Base-by-base conservation (phyloP, 106 monocot genomes). In the Agapanthus africanus region DNA sequence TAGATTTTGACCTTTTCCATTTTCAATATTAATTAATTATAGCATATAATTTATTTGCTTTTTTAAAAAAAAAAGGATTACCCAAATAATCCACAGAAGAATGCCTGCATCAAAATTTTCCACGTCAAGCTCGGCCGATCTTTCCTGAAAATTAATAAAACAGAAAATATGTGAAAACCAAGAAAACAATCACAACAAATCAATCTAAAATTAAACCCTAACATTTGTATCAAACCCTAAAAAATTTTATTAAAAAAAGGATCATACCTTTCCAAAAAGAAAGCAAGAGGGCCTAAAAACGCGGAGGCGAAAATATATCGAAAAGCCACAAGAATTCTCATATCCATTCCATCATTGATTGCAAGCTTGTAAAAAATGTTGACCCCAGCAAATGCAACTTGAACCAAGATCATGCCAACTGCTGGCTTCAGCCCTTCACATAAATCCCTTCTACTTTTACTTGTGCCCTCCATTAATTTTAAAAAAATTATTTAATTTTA, bases 331-430 rank as follows among this genome's bases (percentile, higher is more conserved):
- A 90, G 73, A 6, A 93, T 70, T 54, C 74, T 70, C 67, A 80
- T 28, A 46, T 82, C 73, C 93, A 93, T 93, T 15, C 90, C 90
- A 56, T 93, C 90, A 19, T 82, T 73, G 32, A 89, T 52, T 0
- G 86, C 86, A 1, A 93, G 74, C 74, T 90, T 87, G 56, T 87
- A 90, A 36, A 93, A 71, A 14, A 90, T 60, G 38, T 90, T 90
- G 28, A 87, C 68, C 0, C 82, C 87, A 11, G 86, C 86, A 28
- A 90, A 72, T 34, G 44, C 79, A 18, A 69, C 15, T 60, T 87
- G 86, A 13, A 90, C 77, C 77, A 80, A 0, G 16, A 90, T 79
- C 86, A 93, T 86, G 11, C 56, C 84, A 35, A 27, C 40, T 64
- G 69, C 84, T 27, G 89, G 83, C 76, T 74, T 81, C 71, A 77